Base-by-base conservation (phyloP, 345 rosid species). In the Eucalyptus dawsonii region DNA sequence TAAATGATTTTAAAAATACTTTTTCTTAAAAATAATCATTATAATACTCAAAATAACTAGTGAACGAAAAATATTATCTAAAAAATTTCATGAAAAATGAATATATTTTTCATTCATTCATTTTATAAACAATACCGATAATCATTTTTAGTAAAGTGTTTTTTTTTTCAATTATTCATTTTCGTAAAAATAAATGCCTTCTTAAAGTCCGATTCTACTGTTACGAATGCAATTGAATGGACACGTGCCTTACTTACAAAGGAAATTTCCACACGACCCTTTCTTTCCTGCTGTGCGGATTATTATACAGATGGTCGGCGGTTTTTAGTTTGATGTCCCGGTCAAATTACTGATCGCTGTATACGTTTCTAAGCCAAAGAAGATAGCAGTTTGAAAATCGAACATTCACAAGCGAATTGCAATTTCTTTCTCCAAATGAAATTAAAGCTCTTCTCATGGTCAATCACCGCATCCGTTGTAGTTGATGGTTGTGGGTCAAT, bases 1-100 rank as follows among this genome's bases (percentile, higher is more conserved):
- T 53, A 53, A 53, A 53, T 53, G 25, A 53, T 53, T 53, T 53
- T 8, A 53, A 53, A 60, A 29, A 29, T 27, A 12, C 4, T 12
- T 60, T 60, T 60, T 58, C 14, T 58, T 25, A 25, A 58, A 58
- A 58, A 25, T 58, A 58, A 58, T 58, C 9, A 3, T 62, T 62
- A 27, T 29, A 62, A 27, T 62, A 9, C 15, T 60, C 1, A 29
- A 27, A 60, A 60, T 60, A 27, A 60, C 6, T 27, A 60, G 1
- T 27, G 0, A 27, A 60, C 4, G 0, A 60, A 60, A 60, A 12
- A 27, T 27, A 60, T 60, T 60, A 2, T 56, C 29, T 22, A 56
- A 22, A 24, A 24, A 0, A 60, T 27, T 3, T 62, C 1, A 27
- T 62, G 8, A 6, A 27, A 13, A 12, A 5, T 27, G 1, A 60